A percentile compares a stretch with the other conserved stretches of the same genome.
Conservation (phyloP, 73 alveolate species). For the Paramecium octaurelia region DNA sequence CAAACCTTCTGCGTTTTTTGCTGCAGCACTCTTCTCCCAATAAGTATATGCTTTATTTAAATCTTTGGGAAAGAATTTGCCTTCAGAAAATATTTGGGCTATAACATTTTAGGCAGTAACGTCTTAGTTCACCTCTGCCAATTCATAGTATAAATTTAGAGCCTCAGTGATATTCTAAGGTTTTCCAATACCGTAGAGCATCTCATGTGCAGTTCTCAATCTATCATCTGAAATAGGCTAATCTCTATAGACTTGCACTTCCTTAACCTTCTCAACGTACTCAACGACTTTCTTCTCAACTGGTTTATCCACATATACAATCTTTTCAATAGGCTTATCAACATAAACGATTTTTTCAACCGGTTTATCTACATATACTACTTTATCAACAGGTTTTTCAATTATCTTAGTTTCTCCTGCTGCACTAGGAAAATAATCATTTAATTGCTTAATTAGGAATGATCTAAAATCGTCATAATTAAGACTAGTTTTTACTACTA, state of each 20-base stretch:
- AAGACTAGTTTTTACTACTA: neutral
- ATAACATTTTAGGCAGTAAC: neutral
- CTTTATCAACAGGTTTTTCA: conserved; percentile 1
- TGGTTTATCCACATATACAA: neutral
- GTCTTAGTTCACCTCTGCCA: conserved; percentile 10
- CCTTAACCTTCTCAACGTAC: neutral
- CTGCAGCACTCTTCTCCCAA: conserved; percentile 50
- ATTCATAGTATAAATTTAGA: neutral
- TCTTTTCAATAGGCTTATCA: conserved; percentile 26
- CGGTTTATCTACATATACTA: neutral
- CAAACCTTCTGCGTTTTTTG: neutral
- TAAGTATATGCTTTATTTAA: conserved; percentile 25
- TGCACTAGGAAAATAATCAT: conserved; percentile 1
- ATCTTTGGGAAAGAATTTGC: conserved; percentile 39
- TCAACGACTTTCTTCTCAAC: conserved; percentile 17
- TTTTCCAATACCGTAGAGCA: conserved; percentile 34
- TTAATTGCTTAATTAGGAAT: neutral
- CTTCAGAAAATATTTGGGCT: conserved; percentile 30
- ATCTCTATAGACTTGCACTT: conserved; percentile 20
- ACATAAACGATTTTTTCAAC: conserved; percentile 19
- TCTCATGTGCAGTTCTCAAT: conserved; percentile 25
- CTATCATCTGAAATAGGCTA: conserved; percentile 1
- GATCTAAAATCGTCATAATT: neutral
- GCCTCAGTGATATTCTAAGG: conserved; percentile 40
- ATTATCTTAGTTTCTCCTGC: conserved; percentile 30